Evolutionary conservation across 805 yeast species (phyloP), one percentile per base, ranked within the genome.

Genomic region (Yamadazyma phyllophila): DNA sequence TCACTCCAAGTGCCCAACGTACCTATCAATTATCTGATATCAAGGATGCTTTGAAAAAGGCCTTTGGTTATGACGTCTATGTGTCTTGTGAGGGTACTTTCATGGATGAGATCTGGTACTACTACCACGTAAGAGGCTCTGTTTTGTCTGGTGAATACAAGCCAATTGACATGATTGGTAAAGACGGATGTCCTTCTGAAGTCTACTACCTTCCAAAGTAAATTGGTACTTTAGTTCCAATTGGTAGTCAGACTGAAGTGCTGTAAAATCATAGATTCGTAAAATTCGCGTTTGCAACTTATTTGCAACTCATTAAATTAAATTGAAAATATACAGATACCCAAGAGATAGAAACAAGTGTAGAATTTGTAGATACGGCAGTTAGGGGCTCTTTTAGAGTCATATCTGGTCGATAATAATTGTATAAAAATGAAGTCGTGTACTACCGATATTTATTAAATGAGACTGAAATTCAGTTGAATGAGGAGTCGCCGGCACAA

Each of bases 61-160:
- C 72, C 20, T 81, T 77, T 48, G 84, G 81, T 5, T 74, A 76
- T 32, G 69, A 74, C 7, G 90, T 83, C 4, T 80, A 67, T 57
- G 73, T 85, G 54, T 75, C 77, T 40, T 85, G 91, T 66, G 66
- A 59, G 56, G 58, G 59, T 49, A n/a, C 13, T 11, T 58, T 71
- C 53, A 63, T 83, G 42, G 77, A 76, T 52, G 84, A 84, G 62
- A 68, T 84, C 36, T 91, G 96, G 95, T 91, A 90, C 66, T 88
- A 78, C 67, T 85, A 85, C 69, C 74, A 81, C 50, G 70, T 89
- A 42, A 71, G 76, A 55, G 98, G 97, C 1, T 80, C 91, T 3
- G 74, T 89, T 1, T 69, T 81, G 45, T 71, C 73, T 39, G 95
- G 91, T 41, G 67, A 78, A 14, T 68, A 84, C 60, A 61, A 70